Base-by-base conservation (phyloP, 768 basidiomycete species). In the Amanita molliuscula region DNA sequence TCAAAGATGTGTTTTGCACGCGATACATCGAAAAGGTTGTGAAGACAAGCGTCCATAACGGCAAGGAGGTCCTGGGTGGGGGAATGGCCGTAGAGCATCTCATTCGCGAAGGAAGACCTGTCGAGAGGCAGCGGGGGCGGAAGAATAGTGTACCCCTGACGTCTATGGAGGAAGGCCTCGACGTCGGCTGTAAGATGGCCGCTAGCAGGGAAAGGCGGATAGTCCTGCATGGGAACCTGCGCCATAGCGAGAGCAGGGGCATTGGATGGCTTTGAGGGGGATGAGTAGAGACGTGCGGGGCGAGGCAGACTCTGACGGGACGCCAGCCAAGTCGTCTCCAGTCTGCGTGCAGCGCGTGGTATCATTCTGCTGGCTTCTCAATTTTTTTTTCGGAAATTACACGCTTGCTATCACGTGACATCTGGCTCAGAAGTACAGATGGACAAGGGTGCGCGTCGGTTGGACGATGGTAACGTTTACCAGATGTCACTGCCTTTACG, bases 41-140 rank as follows among this genome's bases (percentile, higher is more conserved):
- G 75, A 10, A 94, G 66, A 61, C 92, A 94, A 3, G 89, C 88
- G 56, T 87, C 82, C 66, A 94, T 86, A 54, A 94, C 76, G 0
- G 86, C 80, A 9, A 88, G 61, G 48, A 77, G 71, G 62, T 91
- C 87, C 59, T 81, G 77, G 0, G 82, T 79, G 0, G 67, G 62
- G 0, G 87, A 78, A 61, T 87, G 78, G 4, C 76, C 72, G 63
- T 80, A 88, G 66, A 77, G 79, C 45, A 73, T 54, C 54, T 75
- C 74, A 55, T 76, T 70, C 10, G 64, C 51, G 0, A 56, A 51
- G 3, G 74, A 74, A 1, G 61, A 46, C 34, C 61, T 59, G 55
- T 77, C 74, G 20, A 64, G 62, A 0, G 86, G 83, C 5, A 82
- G 73, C 1, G 87, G 87, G 0, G 82, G 69, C 0, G 88, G 84